Base-by-base conservation (phyloP, 2,329 filamentous ascomycete species). In the Pseudogymnoascus sp. region DNA sequence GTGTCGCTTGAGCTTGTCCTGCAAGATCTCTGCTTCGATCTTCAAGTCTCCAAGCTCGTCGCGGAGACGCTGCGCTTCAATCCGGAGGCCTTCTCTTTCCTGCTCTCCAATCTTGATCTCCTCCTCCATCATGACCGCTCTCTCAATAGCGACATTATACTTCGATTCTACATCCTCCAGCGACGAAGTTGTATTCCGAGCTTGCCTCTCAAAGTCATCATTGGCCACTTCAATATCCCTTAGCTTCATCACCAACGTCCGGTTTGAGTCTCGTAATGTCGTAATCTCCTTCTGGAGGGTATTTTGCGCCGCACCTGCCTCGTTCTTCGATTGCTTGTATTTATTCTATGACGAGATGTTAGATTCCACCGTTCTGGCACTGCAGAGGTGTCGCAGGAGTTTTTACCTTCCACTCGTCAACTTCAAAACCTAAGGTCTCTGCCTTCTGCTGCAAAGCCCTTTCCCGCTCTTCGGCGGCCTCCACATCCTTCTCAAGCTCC, bases 221-320 rank as follows among this genome's bases (percentile, higher is more conserved):
- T 97, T 99, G 71, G 89, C 90, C 60, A 99, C 94, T 74, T 99
- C 94, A 67, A 92, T 96, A 72, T 99, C 94, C 66, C 94, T 86
- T 61, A 99, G 77, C 73, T 82, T 89, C 64, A 96, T 78, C 68
- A 94, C 88, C 63, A 96, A 75, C 3, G 86, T 85, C 65, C 94
- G 81, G 73, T 91, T 95, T 56, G 84, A 74, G 65, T 99, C 92
- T 70, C 94, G 88, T 67, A 99, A 80, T 7, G 82, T 87, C 5
- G 94, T 99, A 68, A 99, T 92, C 74, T 99, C 94, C 74, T 96
- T 97, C 74, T 99, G 92, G 59, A 99, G 81, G 3, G 80, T 78
- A 70, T 87, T 92, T 71, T 97, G 94, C 60, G 89, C 91, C 58
- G 83, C 76, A 71, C 88, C 92, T 39, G 90, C 88, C 75, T 99